Conservation (phyloP, 208 protist species). For the Borovskyia barvae region DNA sequence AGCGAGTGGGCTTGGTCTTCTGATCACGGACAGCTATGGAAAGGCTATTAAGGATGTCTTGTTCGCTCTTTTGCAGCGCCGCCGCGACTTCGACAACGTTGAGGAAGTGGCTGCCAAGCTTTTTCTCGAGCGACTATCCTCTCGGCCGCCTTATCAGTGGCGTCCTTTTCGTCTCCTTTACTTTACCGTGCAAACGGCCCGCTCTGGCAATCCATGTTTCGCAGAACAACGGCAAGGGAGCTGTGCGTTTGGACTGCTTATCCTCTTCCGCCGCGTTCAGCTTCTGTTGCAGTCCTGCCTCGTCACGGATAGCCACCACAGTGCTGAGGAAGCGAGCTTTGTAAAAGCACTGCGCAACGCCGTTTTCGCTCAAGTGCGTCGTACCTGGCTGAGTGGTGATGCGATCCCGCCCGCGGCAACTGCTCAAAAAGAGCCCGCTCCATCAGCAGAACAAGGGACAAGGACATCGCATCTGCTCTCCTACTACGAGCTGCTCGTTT, state of each 20-base stretch:
- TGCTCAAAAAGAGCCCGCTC: constrained; percentile 11
- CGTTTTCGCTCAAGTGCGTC: neutral
- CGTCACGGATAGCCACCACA: constrained; percentile 7
- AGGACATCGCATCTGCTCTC: constrained; percentile 27
- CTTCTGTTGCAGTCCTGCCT: constrained; percentile 34
- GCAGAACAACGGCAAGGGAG: constrained; percentile 14
- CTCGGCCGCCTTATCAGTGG: constrained; percentile 50
- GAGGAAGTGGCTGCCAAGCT: constrained; percentile 38
- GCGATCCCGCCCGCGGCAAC: neutral
- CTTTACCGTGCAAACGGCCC: constrained; percentile 14
- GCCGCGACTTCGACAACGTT: constrained; percentile 49
- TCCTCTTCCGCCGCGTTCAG: constrained; percentile 41
- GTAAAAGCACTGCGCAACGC: constrained; percentile 8
- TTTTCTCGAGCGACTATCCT: constrained; percentile 40
- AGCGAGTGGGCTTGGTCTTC: constrained; percentile 44
- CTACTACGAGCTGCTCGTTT: constrained; percentile 65
- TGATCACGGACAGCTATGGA: constrained; percentile 53
- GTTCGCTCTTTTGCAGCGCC: constrained; percentile 31
- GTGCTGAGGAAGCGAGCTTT: constrained; percentile 1
- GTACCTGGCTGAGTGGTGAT: neutral
- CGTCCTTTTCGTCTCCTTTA: constrained; percentile 36
- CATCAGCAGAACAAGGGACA: neutral
- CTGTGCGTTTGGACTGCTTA: constrained; percentile 37
- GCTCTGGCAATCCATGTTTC: neutral
- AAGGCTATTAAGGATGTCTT: constrained; percentile 32